These are phyloP conservation scores for Neurospora tetrasperma DNA, from an alignment of 495 filamentous ascomycete species.

Conservation along the genomic window DNA sequence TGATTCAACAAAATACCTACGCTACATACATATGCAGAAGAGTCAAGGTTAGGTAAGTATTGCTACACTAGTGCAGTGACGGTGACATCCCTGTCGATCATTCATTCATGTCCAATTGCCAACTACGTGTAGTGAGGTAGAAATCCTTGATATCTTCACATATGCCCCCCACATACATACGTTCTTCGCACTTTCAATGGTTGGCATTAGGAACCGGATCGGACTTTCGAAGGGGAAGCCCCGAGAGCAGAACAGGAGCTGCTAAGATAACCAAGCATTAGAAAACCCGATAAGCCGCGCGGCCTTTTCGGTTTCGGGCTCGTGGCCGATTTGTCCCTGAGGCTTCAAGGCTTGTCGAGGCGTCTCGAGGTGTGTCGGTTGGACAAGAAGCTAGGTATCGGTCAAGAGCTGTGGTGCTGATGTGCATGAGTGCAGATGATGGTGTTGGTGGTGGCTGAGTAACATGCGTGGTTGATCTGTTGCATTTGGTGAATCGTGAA, in stretches of 20 bases:
- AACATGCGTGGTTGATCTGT: not conserved
- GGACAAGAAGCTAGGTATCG: not conserved
- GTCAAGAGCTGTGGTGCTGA: not conserved
- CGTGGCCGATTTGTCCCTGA: not conserved
- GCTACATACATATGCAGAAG: not conserved
- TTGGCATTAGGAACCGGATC: not conserved
- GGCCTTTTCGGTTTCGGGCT: not conserved
- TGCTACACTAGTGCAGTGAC: too few relatives aligned
- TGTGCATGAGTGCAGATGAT: not conserved
- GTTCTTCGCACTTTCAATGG: not conserved
- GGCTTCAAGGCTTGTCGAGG: not conserved
- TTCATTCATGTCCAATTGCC: not conserved
- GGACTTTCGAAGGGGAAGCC: not conserved
- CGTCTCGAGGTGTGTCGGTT: not conserved
- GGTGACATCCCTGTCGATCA: not conserved
- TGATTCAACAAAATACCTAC: not conserved
- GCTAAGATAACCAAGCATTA: not conserved
- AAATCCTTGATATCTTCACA: too few relatives aligned
- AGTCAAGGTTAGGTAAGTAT: not conserved
- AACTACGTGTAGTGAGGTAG: too few relatives aligned
- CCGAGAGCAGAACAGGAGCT: not conserved
- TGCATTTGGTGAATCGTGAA: not conserved
- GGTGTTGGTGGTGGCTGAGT: not conserved
- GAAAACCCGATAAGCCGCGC: not conserved
- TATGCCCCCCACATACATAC: not conserved